Base-by-base conservation (phyloP, 2,329 filamentous ascomycete genomes). In the Colletotrichum falcatum region DNA sequence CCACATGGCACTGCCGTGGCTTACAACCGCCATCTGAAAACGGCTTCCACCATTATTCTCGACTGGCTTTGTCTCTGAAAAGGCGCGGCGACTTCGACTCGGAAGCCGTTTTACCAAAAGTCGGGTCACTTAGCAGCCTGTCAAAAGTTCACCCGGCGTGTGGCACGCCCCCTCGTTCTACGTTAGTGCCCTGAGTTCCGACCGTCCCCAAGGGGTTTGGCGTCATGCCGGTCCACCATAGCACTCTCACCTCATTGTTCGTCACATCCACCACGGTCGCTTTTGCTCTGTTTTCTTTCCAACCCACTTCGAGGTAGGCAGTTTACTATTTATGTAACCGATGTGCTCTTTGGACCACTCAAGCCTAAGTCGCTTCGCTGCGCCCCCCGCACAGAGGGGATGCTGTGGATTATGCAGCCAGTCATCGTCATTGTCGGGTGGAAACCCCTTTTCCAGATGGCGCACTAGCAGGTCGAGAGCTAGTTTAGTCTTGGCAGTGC, bases 401-500 rank as follows among this genome's bases (percentile, higher is more conserved):
- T 42, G 35, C 37, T 46, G 58, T 61, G 46, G 58, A 53, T 60
- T 66, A 23, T 30, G 37, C 28, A 62, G 35, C 61, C 58, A 70
- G 58, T 53, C 51, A n/a, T 42, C 51, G 56, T 70, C 64, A 26
- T 26, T 51, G 39, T 28, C n/a, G 12, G n/a, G 55, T 46, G 18
- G 46, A 48, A 39, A 42, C 67, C 67, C 64, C 35, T 67, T 58
- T 18, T 28, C 35, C 53, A 39, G 23, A n/a, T 35, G 28, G 58
- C 7, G 7, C 30, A 33, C 4, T 62, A 68, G 58, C 28, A 54
- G 61, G 58, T 53, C 35, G 20, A 68, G 37, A n/a, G 20, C 20
- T 44, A n/a, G 18, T n/a, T 9, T 63, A 49, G 68, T 46, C 64
- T 28, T 28, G 68, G 58, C 58, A 68, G 35, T 66, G 67, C 35